phyloP scores from a whole-genome alignment of 768 basidiomycete species.

The Naganishia onofrii region DNA sequence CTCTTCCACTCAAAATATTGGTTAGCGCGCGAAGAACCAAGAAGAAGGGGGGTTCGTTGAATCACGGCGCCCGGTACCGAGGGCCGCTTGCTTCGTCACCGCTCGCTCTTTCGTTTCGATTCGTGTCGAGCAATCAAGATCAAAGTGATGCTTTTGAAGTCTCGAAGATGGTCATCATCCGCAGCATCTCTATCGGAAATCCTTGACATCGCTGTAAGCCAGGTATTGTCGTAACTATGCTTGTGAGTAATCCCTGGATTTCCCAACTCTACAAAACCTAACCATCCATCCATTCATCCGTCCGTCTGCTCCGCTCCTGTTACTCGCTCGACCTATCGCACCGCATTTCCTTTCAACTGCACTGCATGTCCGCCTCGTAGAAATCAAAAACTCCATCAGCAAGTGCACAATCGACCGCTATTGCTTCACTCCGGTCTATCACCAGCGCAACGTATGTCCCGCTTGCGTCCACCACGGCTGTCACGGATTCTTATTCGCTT shows the following conservation, averaged over 20 bases:
- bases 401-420: neutral
- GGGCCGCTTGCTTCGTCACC: too few relatives aligned
- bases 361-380: neutral
- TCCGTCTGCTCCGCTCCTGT: too few relatives aligned
- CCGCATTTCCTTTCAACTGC: neutral
- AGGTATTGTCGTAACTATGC: neutral
- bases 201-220: neutral
- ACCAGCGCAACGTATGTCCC: slow-evolving; percentile 46
- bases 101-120: too few relatives aligned
- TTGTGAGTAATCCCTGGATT: neutral
- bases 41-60: too few relatives aligned
- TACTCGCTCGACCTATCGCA: neutral
- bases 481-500: neutral
- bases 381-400: slow-evolving; percentile 14
- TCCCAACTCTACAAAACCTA: neutral
- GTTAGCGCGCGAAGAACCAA: too few relatives aligned
- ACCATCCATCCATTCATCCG: neutral
- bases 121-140: too few relatives aligned
- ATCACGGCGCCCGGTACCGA: too few relatives aligned
- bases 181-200: too few relatives aligned
- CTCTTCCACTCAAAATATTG: too few relatives aligned
- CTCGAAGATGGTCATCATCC: neutral
- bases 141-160: too few relatives aligned
- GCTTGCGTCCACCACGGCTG: neutral
- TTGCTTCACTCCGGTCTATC: slow-evolving; percentile 36